These are phyloP conservation scores for Debaryomycetaceae sp. DNA, from an alignment of 1,139 yeast species.

Conservation along the genomic window DNA sequence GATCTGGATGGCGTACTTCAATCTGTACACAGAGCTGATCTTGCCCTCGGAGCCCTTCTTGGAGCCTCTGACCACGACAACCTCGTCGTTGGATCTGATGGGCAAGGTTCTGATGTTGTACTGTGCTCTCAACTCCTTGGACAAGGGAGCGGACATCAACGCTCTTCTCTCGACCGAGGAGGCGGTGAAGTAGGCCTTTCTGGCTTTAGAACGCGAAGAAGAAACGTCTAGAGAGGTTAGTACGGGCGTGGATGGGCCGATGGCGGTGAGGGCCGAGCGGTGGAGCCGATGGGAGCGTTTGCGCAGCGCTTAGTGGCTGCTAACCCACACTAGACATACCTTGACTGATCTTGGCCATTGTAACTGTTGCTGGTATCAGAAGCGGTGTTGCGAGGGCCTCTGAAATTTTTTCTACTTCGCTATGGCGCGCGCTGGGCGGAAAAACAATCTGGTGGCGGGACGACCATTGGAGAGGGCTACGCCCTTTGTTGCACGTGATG, in stretches of 20 bases:
- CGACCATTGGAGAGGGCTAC: not conserved
- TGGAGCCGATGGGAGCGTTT: too few relatives aligned
- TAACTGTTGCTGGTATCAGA: conserved; percentile 7
- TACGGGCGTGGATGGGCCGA: too few relatives aligned
- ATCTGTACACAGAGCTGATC: conserved; percentile 97
- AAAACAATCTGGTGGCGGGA: too few relatives aligned
- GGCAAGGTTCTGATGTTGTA: conserved; percentile 96
- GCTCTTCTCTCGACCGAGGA: conserved; percentile 96
- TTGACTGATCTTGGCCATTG: conserved; percentile 63
- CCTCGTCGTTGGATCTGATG: conserved; percentile 98
- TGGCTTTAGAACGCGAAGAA: conserved; percentile 98
- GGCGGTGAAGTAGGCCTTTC: conserved; percentile 99
- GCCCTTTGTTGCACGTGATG: not conserved
- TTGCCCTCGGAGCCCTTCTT: conserved; percentile 99
- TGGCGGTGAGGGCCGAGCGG: too few relatives aligned
- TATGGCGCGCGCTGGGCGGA: too few relatives aligned
- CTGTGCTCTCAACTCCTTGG: conserved; percentile 98
- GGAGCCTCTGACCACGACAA: conserved; percentile 95
- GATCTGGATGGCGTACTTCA: conserved; percentile 93
- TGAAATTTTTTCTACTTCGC: conserved; percentile 3
- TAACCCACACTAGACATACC: too few relatives aligned
- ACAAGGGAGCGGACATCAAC: conserved; percentile 96
- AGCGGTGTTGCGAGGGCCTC: not conserved
- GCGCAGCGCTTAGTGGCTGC: too few relatives aligned
- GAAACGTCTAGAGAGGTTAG: conserved; percentile 73